These are phyloP conservation scores for Syzygium jambos DNA, from an alignment of 345 rosid species.

Conservation along the genomic window DNA sequence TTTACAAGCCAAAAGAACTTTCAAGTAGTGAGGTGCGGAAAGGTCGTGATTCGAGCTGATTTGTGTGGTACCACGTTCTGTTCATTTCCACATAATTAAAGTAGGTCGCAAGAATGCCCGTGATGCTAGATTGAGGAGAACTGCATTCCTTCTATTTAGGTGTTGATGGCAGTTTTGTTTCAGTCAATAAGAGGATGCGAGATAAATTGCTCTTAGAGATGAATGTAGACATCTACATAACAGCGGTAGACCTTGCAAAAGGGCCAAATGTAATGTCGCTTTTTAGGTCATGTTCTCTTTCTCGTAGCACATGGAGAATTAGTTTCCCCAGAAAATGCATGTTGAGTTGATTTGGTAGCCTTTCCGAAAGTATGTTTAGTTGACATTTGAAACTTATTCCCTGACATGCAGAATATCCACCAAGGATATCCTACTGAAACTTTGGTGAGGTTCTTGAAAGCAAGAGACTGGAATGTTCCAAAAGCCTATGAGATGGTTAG, in stretches of 20 bases:
- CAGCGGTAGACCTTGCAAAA: neutral
- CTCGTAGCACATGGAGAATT: neutral
- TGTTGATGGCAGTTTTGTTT: neutral
- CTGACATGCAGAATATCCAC: conserved; percentile 64
- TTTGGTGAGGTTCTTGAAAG: conserved; percentile 75
- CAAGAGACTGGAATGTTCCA: conserved; percentile 81
- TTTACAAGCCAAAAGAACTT: neutral
- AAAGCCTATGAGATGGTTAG: conserved; percentile 92
- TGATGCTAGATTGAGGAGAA: neutral
- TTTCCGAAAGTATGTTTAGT: neutral
- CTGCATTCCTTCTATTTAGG: neutral
- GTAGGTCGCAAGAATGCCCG: neutral
- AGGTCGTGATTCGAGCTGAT: neutral
- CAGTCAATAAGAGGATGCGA: neutral
- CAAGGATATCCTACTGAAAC: conserved; percentile 75
- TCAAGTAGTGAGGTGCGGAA: neutral
- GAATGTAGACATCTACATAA: neutral
- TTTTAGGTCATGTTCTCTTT: neutral
- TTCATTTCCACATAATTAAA: neutral
- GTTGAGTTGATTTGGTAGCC: neutral
- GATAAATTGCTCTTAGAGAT: neutral
- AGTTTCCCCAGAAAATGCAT: neutral
- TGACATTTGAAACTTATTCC: neutral
- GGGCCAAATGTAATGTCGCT: neutral
- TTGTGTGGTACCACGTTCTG: neutral